Percentiles rank a stretch among this genome's conserved stretches.
These are phyloP conservation scores for Melaleuca quinquenervia DNA, from an alignment of 345 rosid genomes.

Conservation along the genomic window DNA sequence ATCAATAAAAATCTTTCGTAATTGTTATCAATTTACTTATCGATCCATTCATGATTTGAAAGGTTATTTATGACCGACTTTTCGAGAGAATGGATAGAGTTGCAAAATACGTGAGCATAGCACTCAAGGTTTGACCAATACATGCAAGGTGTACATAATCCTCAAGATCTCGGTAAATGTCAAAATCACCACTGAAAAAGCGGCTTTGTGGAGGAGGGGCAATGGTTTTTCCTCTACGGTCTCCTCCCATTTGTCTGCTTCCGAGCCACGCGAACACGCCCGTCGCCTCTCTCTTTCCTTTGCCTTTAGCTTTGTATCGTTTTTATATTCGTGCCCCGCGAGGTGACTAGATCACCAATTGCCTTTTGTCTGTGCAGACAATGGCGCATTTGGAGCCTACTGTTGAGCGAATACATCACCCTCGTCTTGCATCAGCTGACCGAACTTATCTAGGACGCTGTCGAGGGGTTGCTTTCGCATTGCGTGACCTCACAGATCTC, in stretches of 20 bases:
- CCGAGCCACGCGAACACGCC: background rate
- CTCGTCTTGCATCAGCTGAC: background rate
- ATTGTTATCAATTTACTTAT: background rate
- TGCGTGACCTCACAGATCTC: background rate
- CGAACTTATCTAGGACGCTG: background rate
- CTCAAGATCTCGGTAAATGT: background rate
- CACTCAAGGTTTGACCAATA: background rate
- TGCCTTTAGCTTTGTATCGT: background rate
- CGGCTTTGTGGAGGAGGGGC: background rate
- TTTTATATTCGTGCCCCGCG: background rate
- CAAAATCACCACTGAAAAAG: fast-evolving
- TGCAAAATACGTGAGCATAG: background rate
- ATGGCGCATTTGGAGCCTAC: background rate
- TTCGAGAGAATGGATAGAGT: background rate
- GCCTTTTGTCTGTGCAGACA: background rate
- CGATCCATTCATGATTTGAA: background rate
- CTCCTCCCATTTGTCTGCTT: background rate
- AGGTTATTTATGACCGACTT: background rate
- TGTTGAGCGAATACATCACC: fast-evolving
- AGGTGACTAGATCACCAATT: background rate
- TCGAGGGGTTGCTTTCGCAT: background rate
- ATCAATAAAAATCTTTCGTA: background rate
- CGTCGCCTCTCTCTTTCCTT: background rate
- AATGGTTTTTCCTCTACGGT: background rate
- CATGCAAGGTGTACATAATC: background rate